Evolutionary conservation across 2,329 filamentous ascomycete species (phyloP).

Genomic region (Aureobasidium sp.): DNA sequence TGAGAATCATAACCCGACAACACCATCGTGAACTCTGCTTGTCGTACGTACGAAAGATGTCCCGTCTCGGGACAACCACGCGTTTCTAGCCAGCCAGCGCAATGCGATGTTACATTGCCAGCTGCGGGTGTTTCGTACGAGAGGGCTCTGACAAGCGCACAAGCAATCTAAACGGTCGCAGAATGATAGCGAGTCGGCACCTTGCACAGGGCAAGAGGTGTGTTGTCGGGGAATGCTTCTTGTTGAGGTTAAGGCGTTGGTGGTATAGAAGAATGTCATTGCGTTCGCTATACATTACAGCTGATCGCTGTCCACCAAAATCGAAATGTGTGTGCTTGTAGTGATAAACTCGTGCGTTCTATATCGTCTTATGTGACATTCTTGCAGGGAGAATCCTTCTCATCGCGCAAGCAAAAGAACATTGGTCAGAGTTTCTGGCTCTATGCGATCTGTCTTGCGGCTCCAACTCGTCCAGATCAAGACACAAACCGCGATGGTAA

Average conservation of each 20-base stretch:
- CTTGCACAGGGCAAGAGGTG: not conserved
- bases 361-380: not conserved
- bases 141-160: not conserved
- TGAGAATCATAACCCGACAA: not conserved
- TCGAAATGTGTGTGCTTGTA: no score
- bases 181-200: not conserved
- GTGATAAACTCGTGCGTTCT: not conserved
- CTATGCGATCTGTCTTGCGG: not conserved
- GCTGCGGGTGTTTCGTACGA: not conserved
- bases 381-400: not conserved
- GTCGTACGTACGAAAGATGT: not conserved
- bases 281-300: no score
- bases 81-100: not conserved
- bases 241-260: not conserved
- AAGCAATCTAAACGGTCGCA: slow-evolving; percentile 5
- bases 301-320: no score
- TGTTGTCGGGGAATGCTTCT: slow-evolving; percentile 1
- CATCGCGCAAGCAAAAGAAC: not conserved
- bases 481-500: not conserved
- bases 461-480: not conserved
- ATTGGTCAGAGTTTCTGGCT: not conserved
- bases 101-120: not conserved
- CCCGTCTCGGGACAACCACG: not conserved
- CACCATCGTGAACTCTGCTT: not conserved
- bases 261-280: no score